Percentiles rank a stretch among this genome's conserved stretches.
phyloP scores from a whole-genome alignment of 352 stramenopile genomes.

The Pythium volutum region DNA sequence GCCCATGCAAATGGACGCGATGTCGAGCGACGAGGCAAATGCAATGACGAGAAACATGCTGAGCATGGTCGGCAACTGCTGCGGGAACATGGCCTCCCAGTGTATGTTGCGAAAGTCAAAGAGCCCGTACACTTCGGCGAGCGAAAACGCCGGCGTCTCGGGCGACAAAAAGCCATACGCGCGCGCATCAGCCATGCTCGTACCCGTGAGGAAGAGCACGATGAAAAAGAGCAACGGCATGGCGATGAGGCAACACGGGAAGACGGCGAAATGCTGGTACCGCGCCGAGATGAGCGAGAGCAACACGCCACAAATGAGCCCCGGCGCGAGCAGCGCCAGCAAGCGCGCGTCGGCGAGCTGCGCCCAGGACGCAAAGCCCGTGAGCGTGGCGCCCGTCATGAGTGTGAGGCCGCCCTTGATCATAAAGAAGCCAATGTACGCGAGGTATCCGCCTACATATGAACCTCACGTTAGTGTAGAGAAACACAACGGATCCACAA shows the following conservation, averaged over 20 bases:
- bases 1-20: slow-evolving; percentile 94
- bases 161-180: slow-evolving; percentile 80
- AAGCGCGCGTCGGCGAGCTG: slow-evolving; percentile 51
- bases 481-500: background rate
- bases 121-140: slow-evolving; percentile 53
- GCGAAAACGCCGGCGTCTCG: slow-evolving; percentile 27
- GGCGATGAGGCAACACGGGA: slow-evolving; percentile 47
- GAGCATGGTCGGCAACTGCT: slow-evolving; percentile 64
- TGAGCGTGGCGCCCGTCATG: slow-evolving; percentile 79
- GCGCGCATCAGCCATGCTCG: slow-evolving; percentile 86
- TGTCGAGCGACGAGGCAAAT: slow-evolving; percentile 93
- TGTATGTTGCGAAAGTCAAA: slow-evolving; percentile 75
- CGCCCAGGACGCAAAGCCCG: slow-evolving; percentile 60
- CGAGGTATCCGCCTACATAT: slow-evolving; percentile 87
- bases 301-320: slow-evolving; percentile 61
- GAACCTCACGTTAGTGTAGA: background rate
- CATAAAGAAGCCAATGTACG: slow-evolving; percentile 96
- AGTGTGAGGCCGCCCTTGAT: slow-evolving; percentile 87
- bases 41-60: slow-evolving; percentile 95
- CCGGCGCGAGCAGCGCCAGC: slow-evolving; percentile 78
- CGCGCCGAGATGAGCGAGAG: slow-evolving; percentile 70
- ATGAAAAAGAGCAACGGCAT: slow-evolving; percentile 87
- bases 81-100: slow-evolving; percentile 71
- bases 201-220: slow-evolving; percentile 59
- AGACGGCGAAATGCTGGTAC: slow-evolving; percentile 64